Evolutionary conservation across 1,139 yeast species (phyloP), one percentile per base, ranked within the genome.

Genomic region (Geotrichum europaeum): DNA sequence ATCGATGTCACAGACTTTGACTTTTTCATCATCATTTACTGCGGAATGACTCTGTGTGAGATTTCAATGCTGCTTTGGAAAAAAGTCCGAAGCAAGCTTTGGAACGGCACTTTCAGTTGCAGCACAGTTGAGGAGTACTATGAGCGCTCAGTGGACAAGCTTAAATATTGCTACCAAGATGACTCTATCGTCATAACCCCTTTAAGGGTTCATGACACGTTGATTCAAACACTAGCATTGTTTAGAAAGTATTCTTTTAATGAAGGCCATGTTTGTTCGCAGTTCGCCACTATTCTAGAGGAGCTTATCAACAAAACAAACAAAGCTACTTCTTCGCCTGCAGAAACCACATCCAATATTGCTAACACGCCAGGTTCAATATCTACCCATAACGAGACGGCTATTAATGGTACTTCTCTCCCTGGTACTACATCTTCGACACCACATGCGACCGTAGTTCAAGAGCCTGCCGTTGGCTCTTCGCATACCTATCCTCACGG

Each of bases 21-120:
- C 25, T 54, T 51, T 45, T 59, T 59, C 43, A 59, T 59, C 18
- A 53, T 59, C 6, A 59, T 59, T 25, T 59, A 59, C 47, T 59
- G 59, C 25, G 59, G 53, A 18, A 56, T 59, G 59, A 59, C 61
- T 1, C 36, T 59, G 47, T 56, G 61, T 47, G 61, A 59, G 34
- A 36, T 56, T 12, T 34, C 56, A 12, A 59, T 56, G 56, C 49
- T 59, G 13, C 36, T 59, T 1, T 56, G 58, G 51, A 55, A 59
- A 40, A 59, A 59, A 52, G 60, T 58, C 15, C 10, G 45, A n/a
- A 52, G 51, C 22, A 58, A 58, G 32, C 43, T 58, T 9, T 58
- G 60, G 60, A n/a, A 49, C 18, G 60, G 60, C 4, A 15, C 49
- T 18, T 58, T 58, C 20, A 49, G 43, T n/a, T 58, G 60, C 40